Base-by-base conservation (phyloP, 768 basidiomycete species). In the Amylocystis lapponica region DNA sequence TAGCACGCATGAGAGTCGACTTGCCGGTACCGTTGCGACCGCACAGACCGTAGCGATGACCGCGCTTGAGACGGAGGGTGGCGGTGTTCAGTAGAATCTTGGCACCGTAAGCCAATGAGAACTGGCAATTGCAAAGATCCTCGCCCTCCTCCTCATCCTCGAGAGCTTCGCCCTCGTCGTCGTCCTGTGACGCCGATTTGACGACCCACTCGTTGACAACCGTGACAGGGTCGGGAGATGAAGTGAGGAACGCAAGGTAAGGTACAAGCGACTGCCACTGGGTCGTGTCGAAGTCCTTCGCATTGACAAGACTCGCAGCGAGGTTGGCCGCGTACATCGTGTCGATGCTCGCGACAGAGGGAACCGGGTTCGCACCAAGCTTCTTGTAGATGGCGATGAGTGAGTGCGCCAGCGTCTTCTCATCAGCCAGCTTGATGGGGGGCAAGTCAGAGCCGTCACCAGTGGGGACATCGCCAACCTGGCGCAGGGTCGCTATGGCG, bases 11-110 rank as follows among this genome's bases (percentile, higher is more conserved):
- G 63, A 91, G 79, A 21, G 88, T 91, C 1, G 88, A 91, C 77
- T 97, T 97, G 57, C 94, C 94, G 60, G 93, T 93, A 81, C 94
- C 94, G 69, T 97, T 97, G 74, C 93, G 89, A 66, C 94, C 94
- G 65, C 92, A 95, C 26, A 97, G 84, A 79, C 94, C 94, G 66
- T 97, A 97, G 63, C 94, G 92, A 72, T 96, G 90, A 43, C 93
- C 94, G 69, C 94, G 92, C 78, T 95, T 96, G 65, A 97, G 87
- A 65, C 94, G 91, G 66, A 97, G 88, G 51, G 76, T 85, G 46
- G 94, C 94, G 31, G 92, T 96, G 74, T 97, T 96, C 62, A 97
- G 82, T 62, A 97, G 68, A 58, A 97, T 96, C 77, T 96, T 96
- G 61, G 94, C 94, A 84, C 94, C 94, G 64, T 97, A 97, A 40